These are phyloP conservation scores for Cyclotella kingstonii DNA, from an alignment of 108 stramenopile species.

Conservation along the genomic window DNA sequence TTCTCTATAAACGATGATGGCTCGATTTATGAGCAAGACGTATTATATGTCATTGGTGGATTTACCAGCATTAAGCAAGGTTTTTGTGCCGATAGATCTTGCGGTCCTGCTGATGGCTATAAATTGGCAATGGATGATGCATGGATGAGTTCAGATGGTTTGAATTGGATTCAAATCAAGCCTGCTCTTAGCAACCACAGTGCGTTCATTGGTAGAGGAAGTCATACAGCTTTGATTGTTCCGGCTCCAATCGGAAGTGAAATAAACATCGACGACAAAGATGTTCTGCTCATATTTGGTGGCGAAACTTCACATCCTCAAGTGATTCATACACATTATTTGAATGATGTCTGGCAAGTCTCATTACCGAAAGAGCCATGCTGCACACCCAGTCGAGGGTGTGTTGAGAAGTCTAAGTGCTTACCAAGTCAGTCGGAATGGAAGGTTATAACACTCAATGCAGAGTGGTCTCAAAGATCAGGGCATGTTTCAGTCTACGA, in stretches of 20 bases:
- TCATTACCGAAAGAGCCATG: slow-evolving; percentile 46
- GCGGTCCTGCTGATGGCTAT: slow-evolving; percentile 65
- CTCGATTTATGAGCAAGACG: slow-evolving; percentile 37
- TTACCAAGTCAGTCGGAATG: slow-evolving; percentile 38
- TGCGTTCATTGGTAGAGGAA: slow-evolving; percentile 41
- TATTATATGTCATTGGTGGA: slow-evolving; percentile 73
- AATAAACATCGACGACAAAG: slow-evolving; percentile 3
- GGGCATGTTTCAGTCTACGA: slow-evolving; percentile 50
- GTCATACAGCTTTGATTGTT: slow-evolving; percentile 37
- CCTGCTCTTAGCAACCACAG: slow-evolving; percentile 31
- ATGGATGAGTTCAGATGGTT: slow-evolving; percentile 63
- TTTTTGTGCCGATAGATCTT: slow-evolving; percentile 59
- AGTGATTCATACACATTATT: slow-evolving; percentile 28
- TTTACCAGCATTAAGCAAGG: slow-evolving; percentile 50
- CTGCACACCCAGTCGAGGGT: slow-evolving; percentile 12
- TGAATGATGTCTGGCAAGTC: slow-evolving; percentile 75
- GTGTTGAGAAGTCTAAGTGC: slow-evolving; percentile 18
- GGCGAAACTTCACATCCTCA: slow-evolving; percentile 43
- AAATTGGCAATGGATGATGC: slow-evolving; percentile 66
- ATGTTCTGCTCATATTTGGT: slow-evolving; percentile 48
- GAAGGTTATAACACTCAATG: slow-evolving; percentile 18
- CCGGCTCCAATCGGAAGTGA: slow-evolving; percentile 4
- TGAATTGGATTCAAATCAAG: slow-evolving; percentile 55
- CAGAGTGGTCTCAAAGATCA: slow-evolving; percentile 40
- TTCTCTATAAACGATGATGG: slow-evolving; percentile 27